Evolutionary conservation across 306 rosid genomes (phyloP).

Genomic region (Cicer arietinum): DNA sequence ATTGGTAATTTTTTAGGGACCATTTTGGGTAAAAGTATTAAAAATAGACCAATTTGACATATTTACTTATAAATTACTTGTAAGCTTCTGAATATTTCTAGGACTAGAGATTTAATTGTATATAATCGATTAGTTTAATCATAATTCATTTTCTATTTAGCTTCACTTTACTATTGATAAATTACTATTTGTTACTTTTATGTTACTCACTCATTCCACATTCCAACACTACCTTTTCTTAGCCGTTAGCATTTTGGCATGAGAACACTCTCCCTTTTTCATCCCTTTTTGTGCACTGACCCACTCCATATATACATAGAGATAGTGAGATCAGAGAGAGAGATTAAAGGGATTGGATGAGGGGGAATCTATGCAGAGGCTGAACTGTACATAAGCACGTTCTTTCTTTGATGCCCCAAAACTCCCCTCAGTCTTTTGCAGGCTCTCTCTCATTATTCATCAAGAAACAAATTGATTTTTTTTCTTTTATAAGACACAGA

Average conservation of each 20-base stretch:
- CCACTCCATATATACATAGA: slow-evolving; percentile 26
- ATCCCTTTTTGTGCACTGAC: slow-evolving; percentile 45
- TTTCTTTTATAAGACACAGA: slow-evolving; percentile 30
- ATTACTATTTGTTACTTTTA: slow-evolving; percentile 21
- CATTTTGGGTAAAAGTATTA: not conserved
- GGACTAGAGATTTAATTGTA: not conserved
- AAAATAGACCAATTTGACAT: not conserved
- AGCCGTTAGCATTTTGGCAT: slow-evolving; percentile 47
- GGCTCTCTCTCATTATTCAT: slow-evolving; percentile 42
- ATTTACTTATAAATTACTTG: not conserved
- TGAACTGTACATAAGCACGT: slow-evolving; percentile 60
- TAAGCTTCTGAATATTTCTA: not conserved
- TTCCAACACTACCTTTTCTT: slow-evolving; percentile 36
- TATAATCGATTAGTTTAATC: slow-evolving; percentile 3
- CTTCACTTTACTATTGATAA: slow-evolving; percentile 16
- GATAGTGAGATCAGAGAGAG: slow-evolving; percentile 3
- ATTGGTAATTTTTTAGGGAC: not conserved
- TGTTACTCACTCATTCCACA: not conserved
- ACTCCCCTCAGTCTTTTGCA: slow-evolving; percentile 57
- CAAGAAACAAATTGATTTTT: slow-evolving; percentile 36
- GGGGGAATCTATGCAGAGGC: slow-evolving; percentile 67
- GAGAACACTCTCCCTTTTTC: slow-evolving; percentile 26
- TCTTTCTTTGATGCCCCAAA: slow-evolving; percentile 53
- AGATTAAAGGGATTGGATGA: slow-evolving; percentile 53
- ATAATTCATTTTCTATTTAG: slow-evolving; percentile 6